Percentiles rank a stretch among this genome's conserved stretches.
phyloP scores from a whole-genome alignment of 495 filamentous ascomycete species.

The Aspergillus wentii region DNA sequence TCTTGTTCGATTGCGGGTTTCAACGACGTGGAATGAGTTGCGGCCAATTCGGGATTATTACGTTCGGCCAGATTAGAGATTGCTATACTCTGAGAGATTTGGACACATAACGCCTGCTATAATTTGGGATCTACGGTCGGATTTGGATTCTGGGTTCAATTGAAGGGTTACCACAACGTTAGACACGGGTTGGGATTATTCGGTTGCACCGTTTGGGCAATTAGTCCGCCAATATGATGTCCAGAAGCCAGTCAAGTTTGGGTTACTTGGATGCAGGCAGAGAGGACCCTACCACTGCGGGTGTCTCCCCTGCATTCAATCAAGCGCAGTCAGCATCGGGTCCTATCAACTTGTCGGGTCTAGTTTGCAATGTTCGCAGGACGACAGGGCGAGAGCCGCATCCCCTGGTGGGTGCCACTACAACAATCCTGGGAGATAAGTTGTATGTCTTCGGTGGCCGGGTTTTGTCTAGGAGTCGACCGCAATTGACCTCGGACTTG shows the following conservation, averaged over 20 bases:
- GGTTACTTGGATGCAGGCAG: conserved; percentile 28
- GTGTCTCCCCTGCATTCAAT: conserved; percentile 26
- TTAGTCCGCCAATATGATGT: conserved; percentile 31
- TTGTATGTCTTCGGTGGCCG: conserved; percentile 95
- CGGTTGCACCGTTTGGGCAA: conserved; percentile 1
- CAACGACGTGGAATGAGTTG: too few species aligned
- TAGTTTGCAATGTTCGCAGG: conserved; percentile 89
- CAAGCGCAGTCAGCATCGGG: conserved; percentile 35
- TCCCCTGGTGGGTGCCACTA: conserved; percentile 88
- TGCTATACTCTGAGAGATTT: too few species aligned
- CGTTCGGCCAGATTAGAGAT: too few species aligned
- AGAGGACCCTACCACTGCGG: conserved; percentile 29
- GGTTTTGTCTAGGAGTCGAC: conserved; percentile 73
- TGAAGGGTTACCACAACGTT: conserved; percentile 10
- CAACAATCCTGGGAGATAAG: conserved; percentile 89
- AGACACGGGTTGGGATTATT: conserved; percentile 5
- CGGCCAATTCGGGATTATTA: too few species aligned
- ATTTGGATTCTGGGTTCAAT: too few species aligned
- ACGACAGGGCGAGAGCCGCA: conserved; percentile 91
- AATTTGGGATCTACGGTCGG: too few species aligned
- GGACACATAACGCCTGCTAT: too few species aligned
- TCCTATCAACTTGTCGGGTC: conserved; percentile 67
- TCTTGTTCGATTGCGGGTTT: too few species aligned
- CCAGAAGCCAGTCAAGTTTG: conserved; percentile 43
- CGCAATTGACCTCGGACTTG: conserved; percentile 80